Conservation (phyloP, 1,139 yeast species). For the Hyphopichia burtonii region DNA sequence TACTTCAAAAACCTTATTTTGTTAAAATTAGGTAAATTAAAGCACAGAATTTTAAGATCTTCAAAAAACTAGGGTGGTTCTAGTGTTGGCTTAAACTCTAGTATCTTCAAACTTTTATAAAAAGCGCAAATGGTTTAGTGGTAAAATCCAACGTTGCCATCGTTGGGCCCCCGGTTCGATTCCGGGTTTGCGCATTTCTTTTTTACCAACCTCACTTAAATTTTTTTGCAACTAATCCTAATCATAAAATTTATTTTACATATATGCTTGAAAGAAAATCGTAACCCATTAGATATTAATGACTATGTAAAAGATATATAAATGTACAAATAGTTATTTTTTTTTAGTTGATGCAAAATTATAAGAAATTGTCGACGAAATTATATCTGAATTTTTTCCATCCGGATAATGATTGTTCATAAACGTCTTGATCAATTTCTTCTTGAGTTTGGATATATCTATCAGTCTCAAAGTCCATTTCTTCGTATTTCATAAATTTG, state of each 20-base stretch:
- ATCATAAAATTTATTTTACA: no score
- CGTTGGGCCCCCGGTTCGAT: slow-evolving; percentile 17
- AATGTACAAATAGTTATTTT: neutral
- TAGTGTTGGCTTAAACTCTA: no score
- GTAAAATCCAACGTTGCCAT: slow-evolving; percentile 16
- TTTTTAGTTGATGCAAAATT: neutral
- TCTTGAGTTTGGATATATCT: slow-evolving; percentile 52
- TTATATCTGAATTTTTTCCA: slow-evolving; percentile 41
- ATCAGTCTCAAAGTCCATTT: slow-evolving; percentile 66
- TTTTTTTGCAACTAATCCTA: no score
- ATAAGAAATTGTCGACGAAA: slow-evolving; percentile 27
- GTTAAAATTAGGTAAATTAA: no score
- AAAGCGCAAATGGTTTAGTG: slow-evolving; percentile 15
- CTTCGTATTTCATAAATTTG: slow-evolving; percentile 44
- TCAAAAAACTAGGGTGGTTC: no score
- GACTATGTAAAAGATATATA: neutral
- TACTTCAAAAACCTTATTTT: no score
- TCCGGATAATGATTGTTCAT: slow-evolving; percentile 42
- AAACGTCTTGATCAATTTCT: slow-evolving; percentile 41
- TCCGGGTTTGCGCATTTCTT: slow-evolving; percentile 14
- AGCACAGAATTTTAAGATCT: no score
- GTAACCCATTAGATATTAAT: neutral
- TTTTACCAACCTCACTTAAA: neutral
- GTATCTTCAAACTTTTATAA: no score
- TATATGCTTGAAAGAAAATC: neutral